phyloP scores from a whole-genome alignment of 2,329 filamentous ascomycete genomes.

The Beauveria scarabaeidicola region DNA sequence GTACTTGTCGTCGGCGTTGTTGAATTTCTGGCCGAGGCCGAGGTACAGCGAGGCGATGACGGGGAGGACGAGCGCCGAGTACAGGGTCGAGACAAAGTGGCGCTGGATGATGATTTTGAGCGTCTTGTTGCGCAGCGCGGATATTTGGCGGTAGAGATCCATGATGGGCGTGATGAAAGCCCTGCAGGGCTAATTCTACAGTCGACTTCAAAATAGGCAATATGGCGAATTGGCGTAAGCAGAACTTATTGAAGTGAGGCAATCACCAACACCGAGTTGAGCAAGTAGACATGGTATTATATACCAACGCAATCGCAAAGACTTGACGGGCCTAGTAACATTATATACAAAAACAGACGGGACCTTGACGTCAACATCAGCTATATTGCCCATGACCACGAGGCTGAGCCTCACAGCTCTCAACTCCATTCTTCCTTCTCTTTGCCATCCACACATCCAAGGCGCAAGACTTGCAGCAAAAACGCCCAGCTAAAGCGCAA shows the following conservation, averaged over 20 bases:
- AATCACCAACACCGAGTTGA: neutral
- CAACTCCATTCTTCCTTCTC: neutral
- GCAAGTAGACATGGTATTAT: neutral
- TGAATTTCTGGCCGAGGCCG: constrained; percentile 66
- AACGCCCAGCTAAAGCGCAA: neutral
- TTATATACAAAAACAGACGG: neutral
- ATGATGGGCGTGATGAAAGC: constrained; percentile 21
- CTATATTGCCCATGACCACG: neutral
- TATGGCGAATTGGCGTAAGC: no score
- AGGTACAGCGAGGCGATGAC: constrained; percentile 48
- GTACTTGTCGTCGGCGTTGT: constrained; percentile 62
- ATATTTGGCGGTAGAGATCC: constrained; percentile 43
- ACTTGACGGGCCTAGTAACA: neutral
- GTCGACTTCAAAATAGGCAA: neutral
- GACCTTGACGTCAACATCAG: neutral
- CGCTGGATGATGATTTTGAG: constrained; percentile 46
- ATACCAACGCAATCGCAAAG: neutral
- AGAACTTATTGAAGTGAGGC: neutral
- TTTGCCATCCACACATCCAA: neutral
- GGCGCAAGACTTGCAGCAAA: no score
- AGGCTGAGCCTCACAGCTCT: constrained; percentile 2
- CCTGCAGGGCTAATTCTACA: neutral
- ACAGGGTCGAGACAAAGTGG: constrained; percentile 40
- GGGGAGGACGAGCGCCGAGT: constrained; percentile 49
- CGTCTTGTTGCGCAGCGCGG: constrained; percentile 50